Percentiles rank a stretch among this genome's conserved stretches.
These are phyloP conservation scores for Neofusicoccum cordaticola DNA, from an alignment of 2,329 filamentous ascomycete genomes.

Conservation along the genomic window DNA sequence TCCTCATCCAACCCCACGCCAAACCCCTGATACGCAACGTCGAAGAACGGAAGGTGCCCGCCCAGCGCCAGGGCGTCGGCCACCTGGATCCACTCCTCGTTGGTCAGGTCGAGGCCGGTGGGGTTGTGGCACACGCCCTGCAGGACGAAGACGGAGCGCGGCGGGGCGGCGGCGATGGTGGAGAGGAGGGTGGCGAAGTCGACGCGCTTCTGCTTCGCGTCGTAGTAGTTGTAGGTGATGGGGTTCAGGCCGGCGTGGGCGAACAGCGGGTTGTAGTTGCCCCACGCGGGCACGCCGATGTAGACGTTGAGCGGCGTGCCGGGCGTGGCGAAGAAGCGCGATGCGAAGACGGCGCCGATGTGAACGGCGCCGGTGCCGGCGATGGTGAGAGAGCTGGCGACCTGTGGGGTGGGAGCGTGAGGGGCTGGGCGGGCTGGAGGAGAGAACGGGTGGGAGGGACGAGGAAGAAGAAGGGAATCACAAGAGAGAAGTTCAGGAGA, in stretches of 20 bases:
- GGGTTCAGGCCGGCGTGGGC: constrained; percentile 29
- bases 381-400: constrained; percentile 39
- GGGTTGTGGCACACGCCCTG: constrained; percentile 42
- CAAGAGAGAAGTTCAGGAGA: not conserved
- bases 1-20: constrained; percentile 35
- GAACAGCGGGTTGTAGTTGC: constrained; percentile 35
- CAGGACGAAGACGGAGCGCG: constrained; percentile 34
- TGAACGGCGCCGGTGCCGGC: constrained; percentile 40
- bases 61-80: constrained; percentile 23
- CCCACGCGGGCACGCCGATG: constrained; percentile 34
- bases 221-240: constrained; percentile 32
- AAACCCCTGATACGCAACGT: constrained; percentile 40
- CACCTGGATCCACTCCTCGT: constrained; percentile 32
- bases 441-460: not conserved
- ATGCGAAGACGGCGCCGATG: constrained; percentile 33
- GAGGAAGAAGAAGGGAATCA: not conserved
- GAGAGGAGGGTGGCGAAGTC: constrained; percentile 28
- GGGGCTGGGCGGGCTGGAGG: not conserved
- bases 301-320: constrained; percentile 25
- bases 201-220: constrained; percentile 24
- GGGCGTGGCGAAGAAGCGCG: constrained; percentile 21
- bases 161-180: constrained; percentile 25
- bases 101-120: constrained; percentile 33
- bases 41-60: constrained; percentile 34
- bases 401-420: constrained; percentile 16